Conservation (phyloP, 768 basidiomycete species). For the Phanerochaete carnosa region DNA sequence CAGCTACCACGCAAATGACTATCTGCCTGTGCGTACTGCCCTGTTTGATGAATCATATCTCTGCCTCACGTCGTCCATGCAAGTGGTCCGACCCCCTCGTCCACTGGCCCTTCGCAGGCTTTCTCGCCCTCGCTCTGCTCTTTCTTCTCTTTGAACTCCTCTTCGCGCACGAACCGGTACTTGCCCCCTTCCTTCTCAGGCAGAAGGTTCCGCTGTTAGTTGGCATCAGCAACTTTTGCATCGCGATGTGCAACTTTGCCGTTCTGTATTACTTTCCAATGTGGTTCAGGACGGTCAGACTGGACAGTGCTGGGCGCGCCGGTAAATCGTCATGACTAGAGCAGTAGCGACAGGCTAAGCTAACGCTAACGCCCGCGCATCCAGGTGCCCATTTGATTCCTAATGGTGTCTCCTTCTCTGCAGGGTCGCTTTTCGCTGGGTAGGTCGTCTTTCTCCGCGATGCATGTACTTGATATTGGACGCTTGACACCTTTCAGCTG, state of each 20-base stretch:
- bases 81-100: slow-evolving; percentile 62
- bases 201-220: slow-evolving; percentile 71
- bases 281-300: slow-evolving; percentile 79
- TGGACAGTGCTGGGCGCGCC: slow-evolving; percentile 63
- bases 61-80: background rate
- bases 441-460: slow-evolving; percentile 18
- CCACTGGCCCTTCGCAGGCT: slow-evolving; percentile 42
- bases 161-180: slow-evolving; percentile 65
- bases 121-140: slow-evolving; percentile 39
- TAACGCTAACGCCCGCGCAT: background rate
- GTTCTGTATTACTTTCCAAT: slow-evolving; percentile 79
- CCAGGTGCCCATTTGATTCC: slow-evolving; percentile 61
- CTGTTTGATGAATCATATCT: slow-evolving; percentile 1
- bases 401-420: slow-evolving; percentile 56
- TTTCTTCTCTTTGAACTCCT: slow-evolving; percentile 65
- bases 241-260: slow-evolving; percentile 70
- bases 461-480: background rate
- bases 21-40: slow-evolving; percentile 43
- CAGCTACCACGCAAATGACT: slow-evolving; percentile 66
- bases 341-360: background rate
- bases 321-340: slow-evolving; percentile 34
- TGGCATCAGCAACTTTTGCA: slow-evolving; percentile 68
- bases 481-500: slow-evolving; percentile 29
- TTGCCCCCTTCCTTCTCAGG: slow-evolving; percentile 62
- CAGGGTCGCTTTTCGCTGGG: slow-evolving; percentile 67